Evolutionary conservation across 768 basidiomycete genomes (phyloP), one percentile per base, ranked within the genome.

Genomic region (Hericium coralloides): DNA sequence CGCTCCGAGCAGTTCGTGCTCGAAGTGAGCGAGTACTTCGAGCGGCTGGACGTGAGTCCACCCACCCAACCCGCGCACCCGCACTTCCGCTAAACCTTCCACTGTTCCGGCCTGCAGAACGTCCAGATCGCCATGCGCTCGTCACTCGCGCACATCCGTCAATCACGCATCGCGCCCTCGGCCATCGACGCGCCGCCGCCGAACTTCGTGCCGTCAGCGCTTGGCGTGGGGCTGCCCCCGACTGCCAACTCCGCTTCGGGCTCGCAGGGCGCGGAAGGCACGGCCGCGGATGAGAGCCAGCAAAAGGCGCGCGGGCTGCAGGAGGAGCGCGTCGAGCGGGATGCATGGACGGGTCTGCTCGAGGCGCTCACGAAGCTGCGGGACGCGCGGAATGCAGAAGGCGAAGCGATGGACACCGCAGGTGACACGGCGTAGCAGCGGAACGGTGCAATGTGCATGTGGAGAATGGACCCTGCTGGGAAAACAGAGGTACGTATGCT

Each of bases 21-120:
- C 43, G 87, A 91, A 73, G 87, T 87, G 53, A 85, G 85, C 74
- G 87, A 90, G 66, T 92, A 91, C 69, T 92, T 91, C 65, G 85
- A 90, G 63, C 83, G 85, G 25, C 75, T 92, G 9, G 85, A 92
- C 67, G 89, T 91, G 64, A 55, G 78, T 57, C n/a, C 45, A 54
- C 23, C 41, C 17, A 49, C 15, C 43, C 8, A 2, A 17, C 10
- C 43, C 43, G n/a, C 12, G 43, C 14, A 15, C 43, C 9, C 4
- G 26, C 26, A 31, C 4, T 31, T 31, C 4, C 26, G 4, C 26
- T 31, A 8, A 31, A 2, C 17, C 43, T 18, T 17, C 43, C 43
- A 45, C 2, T n/a, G n/a, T n/a, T n/a, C n/a, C n/a, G n/a, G n/a
- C n/a, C n/a, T n/a, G n/a, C 64, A 90, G 89, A 72, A 79, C n/a